These are phyloP conservation scores for Melampsora medusae DNA, from an alignment of 1,284 basidiomycete genomes.

Conservation along the genomic window DNA sequence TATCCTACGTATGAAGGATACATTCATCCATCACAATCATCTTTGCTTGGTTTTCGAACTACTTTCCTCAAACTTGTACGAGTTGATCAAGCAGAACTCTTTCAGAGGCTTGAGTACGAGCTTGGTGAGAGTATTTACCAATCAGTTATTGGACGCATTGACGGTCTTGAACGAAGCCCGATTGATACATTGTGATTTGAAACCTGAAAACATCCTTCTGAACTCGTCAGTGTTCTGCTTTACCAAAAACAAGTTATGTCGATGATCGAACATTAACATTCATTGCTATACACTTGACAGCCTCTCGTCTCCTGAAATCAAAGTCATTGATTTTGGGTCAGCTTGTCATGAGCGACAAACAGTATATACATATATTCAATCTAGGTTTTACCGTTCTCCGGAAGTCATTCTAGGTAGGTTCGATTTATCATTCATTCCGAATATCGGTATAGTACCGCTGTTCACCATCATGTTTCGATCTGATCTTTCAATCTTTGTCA, in stretches of 20 bases:
- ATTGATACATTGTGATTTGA: conserved; percentile 95
- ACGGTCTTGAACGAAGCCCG: conserved; percentile 90
- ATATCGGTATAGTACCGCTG: too few species aligned
- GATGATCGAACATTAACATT: not conserved
- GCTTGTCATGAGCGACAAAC: conserved; percentile 98
- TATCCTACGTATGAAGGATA: conserved; percentile 89
- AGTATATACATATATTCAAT: conserved; percentile 99
- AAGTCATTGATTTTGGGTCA: conserved; percentile 98
- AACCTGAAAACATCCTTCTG: conserved; percentile 91
- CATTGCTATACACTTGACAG: conserved; percentile 57
- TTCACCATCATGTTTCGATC: too few species aligned
- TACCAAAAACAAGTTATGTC: conserved; percentile 36
- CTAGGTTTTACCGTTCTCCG: conserved; percentile 94
- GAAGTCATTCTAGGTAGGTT: conserved; percentile 80
- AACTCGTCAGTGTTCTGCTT: conserved; percentile 70
- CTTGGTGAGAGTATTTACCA: conserved; percentile 95
- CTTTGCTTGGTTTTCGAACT: conserved; percentile 97
- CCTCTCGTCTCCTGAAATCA: conserved; percentile 94
- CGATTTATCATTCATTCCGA: too few species aligned
- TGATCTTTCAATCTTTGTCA: too few species aligned
- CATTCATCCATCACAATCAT: conserved; percentile 94
- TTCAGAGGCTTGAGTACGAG: conserved; percentile 96
- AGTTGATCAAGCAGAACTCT: conserved; percentile 99
- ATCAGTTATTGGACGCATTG: conserved; percentile 87
- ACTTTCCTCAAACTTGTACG: conserved; percentile 94